These are phyloP conservation scores for Cucurbita maxima DNA, from an alignment of 306 rosid genomes.

Conservation along the genomic window DNA sequence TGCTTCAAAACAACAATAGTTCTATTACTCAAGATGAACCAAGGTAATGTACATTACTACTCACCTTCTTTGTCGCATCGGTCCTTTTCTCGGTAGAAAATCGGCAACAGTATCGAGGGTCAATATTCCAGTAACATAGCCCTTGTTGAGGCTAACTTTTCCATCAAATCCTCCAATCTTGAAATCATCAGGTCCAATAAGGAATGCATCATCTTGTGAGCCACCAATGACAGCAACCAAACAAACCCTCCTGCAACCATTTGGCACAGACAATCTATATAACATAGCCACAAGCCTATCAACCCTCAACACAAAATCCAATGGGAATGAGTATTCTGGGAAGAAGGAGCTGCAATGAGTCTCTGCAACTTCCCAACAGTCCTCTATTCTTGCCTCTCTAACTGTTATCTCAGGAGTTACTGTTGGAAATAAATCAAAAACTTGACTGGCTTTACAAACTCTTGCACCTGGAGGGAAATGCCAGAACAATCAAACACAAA, in stretches of 20 bases:
- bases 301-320: conserved; percentile 70
- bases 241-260: conserved; percentile 68
- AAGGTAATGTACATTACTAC: background rate
- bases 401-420: conserved; percentile 67
- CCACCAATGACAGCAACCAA: conserved; percentile 75
- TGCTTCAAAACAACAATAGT: background rate
- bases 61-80: conserved; percentile 69
- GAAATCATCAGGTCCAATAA: conserved; percentile 50
- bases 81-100: conserved; percentile 80
- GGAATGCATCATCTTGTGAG: conserved; percentile 41
- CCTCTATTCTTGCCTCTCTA: conserved; percentile 87
- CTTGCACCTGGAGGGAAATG: conserved; percentile 38
- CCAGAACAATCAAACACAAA: background rate
- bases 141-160: conserved; percentile 66
- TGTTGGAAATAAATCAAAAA: conserved; percentile 61
- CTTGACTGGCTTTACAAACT: conserved; percentile 74
- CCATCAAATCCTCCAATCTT: conserved; percentile 60
- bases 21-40: background rate
- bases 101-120: conserved; percentile 92
- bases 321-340: conserved; percentile 75
- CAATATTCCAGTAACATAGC: conserved; percentile 84
- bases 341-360: conserved; percentile 98
- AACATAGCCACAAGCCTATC: conserved; percentile 82
- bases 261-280: conserved; percentile 66
- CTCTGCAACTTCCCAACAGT: conserved; percentile 99